Evolutionary conservation across 345 rosid species (phyloP).

Genomic region (Citrus hindsii): DNA sequence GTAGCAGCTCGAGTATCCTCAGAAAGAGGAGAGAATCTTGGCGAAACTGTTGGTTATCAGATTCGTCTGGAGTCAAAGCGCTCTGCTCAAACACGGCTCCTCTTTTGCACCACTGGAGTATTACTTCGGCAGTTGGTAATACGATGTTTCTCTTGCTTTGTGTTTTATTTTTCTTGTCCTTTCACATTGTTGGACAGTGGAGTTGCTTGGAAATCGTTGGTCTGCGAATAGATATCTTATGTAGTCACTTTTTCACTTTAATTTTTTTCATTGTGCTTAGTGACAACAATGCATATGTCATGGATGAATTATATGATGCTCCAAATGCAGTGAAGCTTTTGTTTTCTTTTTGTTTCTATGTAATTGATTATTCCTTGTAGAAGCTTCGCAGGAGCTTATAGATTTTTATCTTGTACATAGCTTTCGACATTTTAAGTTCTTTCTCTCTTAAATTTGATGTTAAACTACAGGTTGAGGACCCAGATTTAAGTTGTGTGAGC

Average conservation of each 20-base stretch:
- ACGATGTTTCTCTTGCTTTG: constrained; percentile 11
- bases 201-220: background rate
- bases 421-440: constrained; percentile 7
- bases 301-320: background rate
- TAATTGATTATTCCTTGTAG: background rate
- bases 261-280: background rate
- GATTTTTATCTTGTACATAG: background rate
- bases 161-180: background rate
- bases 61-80: constrained; percentile 84
- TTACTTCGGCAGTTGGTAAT: constrained; percentile 82
- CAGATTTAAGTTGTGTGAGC: constrained; percentile 69
- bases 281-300: background rate
- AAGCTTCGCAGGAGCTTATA: background rate
- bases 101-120: constrained; percentile 96
- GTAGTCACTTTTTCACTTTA: background rate
- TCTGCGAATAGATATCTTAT: background rate
- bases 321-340: background rate
- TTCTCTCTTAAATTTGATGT: constrained; percentile 17
- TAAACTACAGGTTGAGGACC: constrained; percentile 78
- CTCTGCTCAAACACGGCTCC: constrained; percentile 72
- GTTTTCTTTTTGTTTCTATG: background rate
- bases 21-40: constrained; percentile 89
- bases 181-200: background rate
- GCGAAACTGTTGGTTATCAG: constrained; percentile 94
- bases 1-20: constrained; percentile 91